phyloP scores from a whole-genome alignment of 2,329 filamentous ascomycete species.

The Pleomassaria siparia region DNA sequence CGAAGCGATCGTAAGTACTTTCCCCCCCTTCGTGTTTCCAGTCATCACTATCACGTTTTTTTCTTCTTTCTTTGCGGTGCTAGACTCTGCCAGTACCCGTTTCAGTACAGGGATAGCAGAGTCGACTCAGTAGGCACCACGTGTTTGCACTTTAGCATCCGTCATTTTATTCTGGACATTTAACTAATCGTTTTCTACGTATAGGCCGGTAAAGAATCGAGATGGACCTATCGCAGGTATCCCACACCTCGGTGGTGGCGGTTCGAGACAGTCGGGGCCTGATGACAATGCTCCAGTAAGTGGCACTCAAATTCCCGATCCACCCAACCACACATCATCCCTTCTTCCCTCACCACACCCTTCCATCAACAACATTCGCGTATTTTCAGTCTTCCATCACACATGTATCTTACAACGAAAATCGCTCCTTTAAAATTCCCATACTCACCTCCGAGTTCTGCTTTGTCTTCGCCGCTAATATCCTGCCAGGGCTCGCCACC shows the following conservation, averaged over 20 bases:
- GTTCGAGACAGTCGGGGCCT: constrained; percentile 62
- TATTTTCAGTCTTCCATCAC: constrained; percentile 29
- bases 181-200: constrained; percentile 34
- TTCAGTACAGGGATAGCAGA: constrained; percentile 25
- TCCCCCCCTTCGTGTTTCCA: constrained; percentile 11
- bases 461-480: constrained; percentile 44
- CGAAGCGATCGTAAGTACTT: constrained; percentile 42
- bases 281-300: constrained; percentile 60
- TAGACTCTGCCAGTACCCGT: constrained; percentile 26
- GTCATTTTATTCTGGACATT: constrained; percentile 21
- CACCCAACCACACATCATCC: constrained; percentile 45
- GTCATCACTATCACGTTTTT: constrained; percentile 14
- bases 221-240: constrained; percentile 68
- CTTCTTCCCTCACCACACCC: constrained; percentile 38
- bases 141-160: constrained; percentile 27
- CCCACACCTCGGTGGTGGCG: constrained; percentile 58
- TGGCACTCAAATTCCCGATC: constrained; percentile 45
- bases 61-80: constrained; percentile 14
- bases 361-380: constrained; percentile 26
- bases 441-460: constrained; percentile 38
- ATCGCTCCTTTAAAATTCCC: constrained; percentile 34
- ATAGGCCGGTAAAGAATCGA: constrained; percentile 76
- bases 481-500: constrained; percentile 42
- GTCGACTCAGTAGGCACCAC: constrained; percentile 37
- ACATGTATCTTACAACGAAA: constrained; percentile 36